Base-by-base conservation (phyloP, 2,329 filamentous ascomycete genomes). In the Atkinsonella texensis region DNA sequence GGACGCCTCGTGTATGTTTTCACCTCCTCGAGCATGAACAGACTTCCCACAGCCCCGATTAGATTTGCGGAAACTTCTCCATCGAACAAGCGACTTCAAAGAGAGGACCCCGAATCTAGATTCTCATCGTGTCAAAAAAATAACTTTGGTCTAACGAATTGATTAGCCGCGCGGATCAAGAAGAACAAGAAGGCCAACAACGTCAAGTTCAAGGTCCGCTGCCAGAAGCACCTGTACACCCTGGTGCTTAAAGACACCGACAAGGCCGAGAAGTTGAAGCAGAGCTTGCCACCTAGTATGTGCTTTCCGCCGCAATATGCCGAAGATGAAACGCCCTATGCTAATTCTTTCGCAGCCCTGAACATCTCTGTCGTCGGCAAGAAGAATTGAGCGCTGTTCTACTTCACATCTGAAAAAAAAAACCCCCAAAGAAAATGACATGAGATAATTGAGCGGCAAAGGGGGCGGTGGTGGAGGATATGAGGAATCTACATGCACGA, bases 131-230 rank as follows among this genome's bases (percentile, higher is more conserved):
- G 28, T 28, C 28, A 28, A 28, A 28, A 28, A 28, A 28, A 28
- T 28, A 43, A 8, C 10, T 17, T 3, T 13, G 23, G 15, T 45
- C 48, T 50, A 39, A 50, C 32, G 18, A 38, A 12, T 23, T 42
- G 3, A 43, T 56, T 65, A 91, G 87, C 87, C 75, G 87, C 87
- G 70, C 84, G 87, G 74, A 89, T 91, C 81, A 91, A 97, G 89
- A 93, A 94, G 83, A 95, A 85, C 84, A 85, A 84, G 75, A 84
- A 86, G 77, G 77, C 79, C 69, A 81, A 85, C 72, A 85, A 91
- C 81, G 90, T 93, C 85, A 98, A 98, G 87, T 97, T 98, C 89
- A 98, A 98, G 89, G 91, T 98, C 82, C 89, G 93, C 75, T 97
- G 93, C 86, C 81, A 88, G 73, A 83, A 84, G 69, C 84, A 93